A percentile compares a stretch with the other conserved stretches of the same genome.
Conservation (phyloP, 2,329 filamentous ascomycete genomes). For the Lecanicillium sp. region DNA sequence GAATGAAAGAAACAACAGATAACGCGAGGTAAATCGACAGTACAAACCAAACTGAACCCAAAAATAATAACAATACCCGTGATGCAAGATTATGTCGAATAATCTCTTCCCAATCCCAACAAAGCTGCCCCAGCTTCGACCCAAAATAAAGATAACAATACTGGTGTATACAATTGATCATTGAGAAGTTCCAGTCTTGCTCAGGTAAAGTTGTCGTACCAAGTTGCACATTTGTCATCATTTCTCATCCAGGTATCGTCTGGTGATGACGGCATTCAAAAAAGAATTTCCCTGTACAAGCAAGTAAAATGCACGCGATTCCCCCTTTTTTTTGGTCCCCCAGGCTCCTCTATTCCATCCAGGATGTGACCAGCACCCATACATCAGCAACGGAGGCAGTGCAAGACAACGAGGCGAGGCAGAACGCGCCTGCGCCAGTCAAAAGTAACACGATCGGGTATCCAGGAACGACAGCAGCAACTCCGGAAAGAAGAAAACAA, state of each 20-base stretch:
- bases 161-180: not conserved
- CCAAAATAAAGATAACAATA: slow-evolving; percentile 5
- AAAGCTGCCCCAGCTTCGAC: not conserved
- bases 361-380: slow-evolving; percentile 13
- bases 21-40: too few relatives aligned
- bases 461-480: slow-evolving; percentile 27
- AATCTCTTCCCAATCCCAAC: not conserved
- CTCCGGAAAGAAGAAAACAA: slow-evolving; percentile 21
- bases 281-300: not conserved
- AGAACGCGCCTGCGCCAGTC: not conserved
- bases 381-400: slow-evolving; percentile 41
- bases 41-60: too few relatives aligned
- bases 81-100: not conserved
- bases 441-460: slow-evolving; percentile 31
- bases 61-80: too few relatives aligned
- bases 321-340: slow-evolving; percentile 13
- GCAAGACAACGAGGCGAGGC: slow-evolving; percentile 5
- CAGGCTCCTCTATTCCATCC: slow-evolving; percentile 36
- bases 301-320: slow-evolving; percentile 4
- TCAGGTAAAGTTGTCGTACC: not conserved
- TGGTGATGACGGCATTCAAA: not conserved
- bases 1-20: not conserved
- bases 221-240: slow-evolving; percentile 5
- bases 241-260: not conserved
- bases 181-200: not conserved